Evolutionary conservation across 2,329 filamentous ascomycete genomes (phyloP), one percentile per base, ranked within the genome.

Genomic region (Monosporascus sp.): DNA sequence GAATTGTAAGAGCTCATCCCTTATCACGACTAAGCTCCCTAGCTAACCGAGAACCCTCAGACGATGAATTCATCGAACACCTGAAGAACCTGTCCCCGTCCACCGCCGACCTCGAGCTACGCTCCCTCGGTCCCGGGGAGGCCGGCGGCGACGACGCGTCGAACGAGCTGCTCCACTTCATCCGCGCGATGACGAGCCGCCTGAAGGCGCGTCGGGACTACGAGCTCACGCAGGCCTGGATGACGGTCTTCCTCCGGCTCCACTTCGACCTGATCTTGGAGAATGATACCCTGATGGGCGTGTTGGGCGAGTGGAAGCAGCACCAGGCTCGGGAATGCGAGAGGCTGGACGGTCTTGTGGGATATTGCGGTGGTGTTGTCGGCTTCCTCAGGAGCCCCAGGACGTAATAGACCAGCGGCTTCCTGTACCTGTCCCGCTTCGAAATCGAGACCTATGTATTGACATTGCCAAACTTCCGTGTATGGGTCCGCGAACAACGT

Each of bases 211-310:
- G 86, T 58, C 82, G 82, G 48, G 94, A 97, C 70, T 99, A 96
- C 70, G 94, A 99, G 72, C 79, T 99, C 39, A 88, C 90, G 17
- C 92, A 97, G 71, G 90, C 91, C 0, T 99, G 94, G 93, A 97
- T 99, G 91, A 86, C 88, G 2, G 93, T 97, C 1, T 96, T 97
- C 65, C 69, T 99, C 54, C 82, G 86, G 48, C 74, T 96, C 41
- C 93, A 97, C 70, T 81, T 81, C 57, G 80, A 83, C 59, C 58
- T 78, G 38, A 71, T 81, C 43, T 74, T 74, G 72, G 77, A 73
- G 66, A 80, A 65, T 68, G 72, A 75, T 58, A 63, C 69, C 31
- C 69, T 93, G 15, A 76, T 84, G 46, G 74, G 71, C 1, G 82
- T 81, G 47, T 71, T 97, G 55, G 70, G 72, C 50, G 78, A 80